Evolutionary conservation across 192 early-diverging fungal genomes (phyloP), one percentile per base, ranked within the genome.

Genomic region (Umbelopsis vinacea): DNA sequence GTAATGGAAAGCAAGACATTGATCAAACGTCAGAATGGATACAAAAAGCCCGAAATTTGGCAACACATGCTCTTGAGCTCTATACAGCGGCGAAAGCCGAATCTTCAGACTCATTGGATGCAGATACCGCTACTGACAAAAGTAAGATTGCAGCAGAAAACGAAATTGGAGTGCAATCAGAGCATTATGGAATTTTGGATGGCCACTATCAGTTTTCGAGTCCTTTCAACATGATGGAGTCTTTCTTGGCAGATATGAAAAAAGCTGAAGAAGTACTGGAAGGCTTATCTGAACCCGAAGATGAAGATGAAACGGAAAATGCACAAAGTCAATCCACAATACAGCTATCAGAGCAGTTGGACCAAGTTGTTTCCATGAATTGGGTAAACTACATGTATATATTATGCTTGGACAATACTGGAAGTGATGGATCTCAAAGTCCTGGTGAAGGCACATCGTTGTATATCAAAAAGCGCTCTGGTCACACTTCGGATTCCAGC

Each of bases 1-100:
- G 33, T 8, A 63, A 63, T 37, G 57, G 29, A 63, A 29, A 63
- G 57, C 23, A 37, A 0, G 57, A 63, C n/a, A 17, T 63, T 33
- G 57, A 63, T 12, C 57, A 63, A 63, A 63, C 57, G 26, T 19
- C 26, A 50, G 50, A 55, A 47, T 74, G 50, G 38, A 14, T 74
- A 17, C 66, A 54, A 12, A 63, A 69, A 24, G 50, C 73, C 6
- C 22, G 33, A 8, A 46, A 22, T 37, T 37, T 63, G 14, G 57
- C 57, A 3, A 63, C 29, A 14, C 57, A 63, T 8, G 57, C 57
- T 14, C 29, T 63, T 19, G 57, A 63, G 14, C 19, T 63, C 6
- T 63, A 63, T 17, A 37, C 57, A 11, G 33, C 57, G 33, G 26
- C 57, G 6, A 24, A 26, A 26, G 53, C 53, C 5, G 29, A 63